Conservation (phyloP, 2,329 filamentous ascomycete genomes). For the Dactylellina leptospora region DNA sequence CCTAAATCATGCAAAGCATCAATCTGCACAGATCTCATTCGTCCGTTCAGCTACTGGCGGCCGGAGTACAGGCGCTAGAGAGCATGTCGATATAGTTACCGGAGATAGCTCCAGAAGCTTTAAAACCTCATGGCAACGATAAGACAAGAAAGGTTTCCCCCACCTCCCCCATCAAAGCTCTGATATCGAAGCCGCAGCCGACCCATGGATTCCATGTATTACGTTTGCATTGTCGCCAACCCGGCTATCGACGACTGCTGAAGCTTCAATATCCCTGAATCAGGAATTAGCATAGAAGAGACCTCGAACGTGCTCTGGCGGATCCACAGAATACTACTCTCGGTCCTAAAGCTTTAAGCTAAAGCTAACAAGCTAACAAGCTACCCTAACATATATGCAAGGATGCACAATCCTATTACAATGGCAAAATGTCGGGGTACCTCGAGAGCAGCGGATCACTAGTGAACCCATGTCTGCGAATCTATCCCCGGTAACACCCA, state of each 20-base stretch:
- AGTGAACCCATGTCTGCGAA: not conserved
- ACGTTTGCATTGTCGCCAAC: constrained; percentile 32
- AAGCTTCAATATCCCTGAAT: constrained; percentile 34
- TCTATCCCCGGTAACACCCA: constrained; percentile 25
- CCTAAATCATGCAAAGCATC: constrained; percentile 19
- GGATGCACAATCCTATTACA: constrained; percentile 42
- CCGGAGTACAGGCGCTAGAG: constrained; percentile 36
- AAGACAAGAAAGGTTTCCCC: not conserved
- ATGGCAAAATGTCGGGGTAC: not conserved
- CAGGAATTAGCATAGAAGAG: constrained; percentile 18
- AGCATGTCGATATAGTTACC: constrained; percentile 19
- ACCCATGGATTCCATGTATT: constrained; percentile 27
- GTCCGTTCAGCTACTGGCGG: constrained; percentile 26
- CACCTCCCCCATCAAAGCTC: constrained; percentile 1
- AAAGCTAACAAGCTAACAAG: not conserved
- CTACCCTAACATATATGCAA: not conserved
- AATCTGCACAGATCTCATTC: constrained; percentile 24
- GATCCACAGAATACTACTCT: constrained; percentile 7
- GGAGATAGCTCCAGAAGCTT: constrained; percentile 1
- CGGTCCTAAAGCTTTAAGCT: constrained; percentile 9
- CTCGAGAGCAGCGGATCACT: constrained; percentile 5
- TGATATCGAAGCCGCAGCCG: constrained; percentile 47
- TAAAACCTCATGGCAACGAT: constrained; percentile 9
- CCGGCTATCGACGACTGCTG: constrained; percentile 44
- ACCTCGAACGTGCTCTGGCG: constrained; percentile 18